Base-by-base conservation (phyloP, 805 yeast species). In the Nakazawaea holstii region DNA sequence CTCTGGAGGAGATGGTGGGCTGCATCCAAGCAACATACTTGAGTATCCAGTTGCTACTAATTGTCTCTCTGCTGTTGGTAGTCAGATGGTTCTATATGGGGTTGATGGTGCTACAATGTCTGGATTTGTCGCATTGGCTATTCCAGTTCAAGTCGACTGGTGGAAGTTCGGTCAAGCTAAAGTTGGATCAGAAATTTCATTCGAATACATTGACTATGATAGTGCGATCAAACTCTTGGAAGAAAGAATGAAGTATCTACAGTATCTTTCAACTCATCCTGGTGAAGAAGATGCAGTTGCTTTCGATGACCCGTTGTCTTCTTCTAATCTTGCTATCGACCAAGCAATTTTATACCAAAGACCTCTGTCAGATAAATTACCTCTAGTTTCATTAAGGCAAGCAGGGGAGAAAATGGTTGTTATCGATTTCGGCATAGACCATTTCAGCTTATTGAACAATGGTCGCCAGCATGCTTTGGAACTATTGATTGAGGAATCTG, bases 161-260 rank as follows among this genome's bases (percentile, higher is more conserved):
- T 45, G 70, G 66, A 52, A 66, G 58, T 55, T 64, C 62, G 64
- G 71, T 53, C 55, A 58, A 51, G 53, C 58, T 54, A 58, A 60
- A 51, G 51, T 64, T 56, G 55, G 59, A 43, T 41, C 65, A 51
- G 39, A 45, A 11, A 45, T 61, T 13, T 40, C 39, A 11, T 61
- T 61, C 26, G 44, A 56, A 35, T 44, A 51, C 5, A 49, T 61
- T 9, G 50, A 55, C 29, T 59, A 53, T 35, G 29, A 49, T 24
- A 66, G 59, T 49, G 53, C 66, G 3, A 7, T 61, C 9, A 49
- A 53, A 42, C 38, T 61, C 30, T 13, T 35, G 24, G 82, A 53
- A 35, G 42, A 51, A 46, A 51, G 65, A 45, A 32, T 39, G 14
- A 49, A 51, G 4, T 61, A 45, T 46, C 30, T 60, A 6, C 35